These are phyloP conservation scores for Neurospora pannonica DNA, from an alignment of 495 filamentous ascomycete species.

Conservation along the genomic window DNA sequence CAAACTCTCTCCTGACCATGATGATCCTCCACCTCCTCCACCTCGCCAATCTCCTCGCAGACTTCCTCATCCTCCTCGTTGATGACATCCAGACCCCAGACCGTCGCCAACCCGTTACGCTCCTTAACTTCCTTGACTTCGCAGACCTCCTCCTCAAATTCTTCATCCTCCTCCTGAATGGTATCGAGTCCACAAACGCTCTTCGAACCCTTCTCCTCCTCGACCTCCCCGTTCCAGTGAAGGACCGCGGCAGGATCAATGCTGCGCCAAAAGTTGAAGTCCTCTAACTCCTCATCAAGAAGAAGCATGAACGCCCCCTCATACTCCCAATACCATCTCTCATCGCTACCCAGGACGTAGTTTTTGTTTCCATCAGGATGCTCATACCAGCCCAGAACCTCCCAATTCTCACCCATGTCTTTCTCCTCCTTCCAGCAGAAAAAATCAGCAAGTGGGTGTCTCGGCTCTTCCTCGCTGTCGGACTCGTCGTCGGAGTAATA, in stretches of 20 bases:
- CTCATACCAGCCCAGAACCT: neutral
- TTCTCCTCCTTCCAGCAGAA: neutral
- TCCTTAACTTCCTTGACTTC: neutral
- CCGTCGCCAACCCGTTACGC: neutral
- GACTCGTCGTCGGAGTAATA: neutral
- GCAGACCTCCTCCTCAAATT: neutral
- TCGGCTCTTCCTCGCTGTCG: neutral
- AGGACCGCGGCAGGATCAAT: fast-evolving
- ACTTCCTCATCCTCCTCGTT: neutral
- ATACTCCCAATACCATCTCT: neutral
- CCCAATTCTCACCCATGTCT: neutral
- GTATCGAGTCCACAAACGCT: neutral
- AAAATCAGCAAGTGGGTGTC: neutral
- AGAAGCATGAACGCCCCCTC: neutral
- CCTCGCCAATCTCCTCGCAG: neutral
- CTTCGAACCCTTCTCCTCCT: neutral
- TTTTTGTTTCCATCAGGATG: neutral
- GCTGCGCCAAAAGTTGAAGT: neutral
- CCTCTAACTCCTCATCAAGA: neutral
- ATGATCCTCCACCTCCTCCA: neutral
- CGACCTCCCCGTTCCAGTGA: neutral
- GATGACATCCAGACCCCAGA: neutral
- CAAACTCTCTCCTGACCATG: neutral
- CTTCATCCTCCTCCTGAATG: neutral
- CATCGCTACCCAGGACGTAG: neutral